phyloP scores from a whole-genome alignment of 371 early-diverging fungal species.

The Mortierella sp. region DNA sequence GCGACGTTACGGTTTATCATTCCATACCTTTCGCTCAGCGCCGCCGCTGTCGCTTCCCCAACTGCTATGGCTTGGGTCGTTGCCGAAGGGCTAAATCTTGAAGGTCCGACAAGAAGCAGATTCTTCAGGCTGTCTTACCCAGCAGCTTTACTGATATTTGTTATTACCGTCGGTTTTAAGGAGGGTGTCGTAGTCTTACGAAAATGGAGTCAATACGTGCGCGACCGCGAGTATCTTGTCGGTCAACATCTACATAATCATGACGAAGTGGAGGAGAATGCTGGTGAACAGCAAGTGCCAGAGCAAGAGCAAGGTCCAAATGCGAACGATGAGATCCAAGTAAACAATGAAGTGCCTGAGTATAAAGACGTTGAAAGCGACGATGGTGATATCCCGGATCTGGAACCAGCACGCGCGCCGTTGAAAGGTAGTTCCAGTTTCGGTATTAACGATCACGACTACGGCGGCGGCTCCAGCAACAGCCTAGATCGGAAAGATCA shows the following conservation, averaged over 20 bases:
- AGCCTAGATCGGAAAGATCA: neutral
- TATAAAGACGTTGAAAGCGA: neutral
- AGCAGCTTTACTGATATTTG: constrained; percentile 37
- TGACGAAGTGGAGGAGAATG: constrained; percentile 38
- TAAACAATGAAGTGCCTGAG: neutral
- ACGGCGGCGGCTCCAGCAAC: constrained; percentile 4
- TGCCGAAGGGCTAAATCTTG: neutral
- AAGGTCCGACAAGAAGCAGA: constrained; percentile 34
- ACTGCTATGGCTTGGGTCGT: constrained; percentile 14
- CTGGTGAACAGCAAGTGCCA: neutral
- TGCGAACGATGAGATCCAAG: neutral
- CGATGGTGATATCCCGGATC: constrained; percentile 12
- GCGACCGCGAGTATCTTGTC: constrained; percentile 75
- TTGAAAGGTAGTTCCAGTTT: neutral
- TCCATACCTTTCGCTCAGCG: constrained; percentile 10
- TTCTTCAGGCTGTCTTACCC: constrained; percentile 61
- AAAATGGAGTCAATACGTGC: constrained; percentile 64
- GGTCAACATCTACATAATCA: constrained; percentile 77
- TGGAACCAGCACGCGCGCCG: constrained; percentile 1
- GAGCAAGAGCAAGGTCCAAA: neutral
- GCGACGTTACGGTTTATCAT: constrained; percentile 19
- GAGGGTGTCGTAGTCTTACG: constrained; percentile 55
- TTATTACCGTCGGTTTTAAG: constrained; percentile 43
- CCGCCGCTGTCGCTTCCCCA: constrained; percentile 13
- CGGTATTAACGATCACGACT: neutral